Base-by-base conservation (phyloP, 2,329 filamentous ascomycete species). In the Colletotrichum sojae region DNA sequence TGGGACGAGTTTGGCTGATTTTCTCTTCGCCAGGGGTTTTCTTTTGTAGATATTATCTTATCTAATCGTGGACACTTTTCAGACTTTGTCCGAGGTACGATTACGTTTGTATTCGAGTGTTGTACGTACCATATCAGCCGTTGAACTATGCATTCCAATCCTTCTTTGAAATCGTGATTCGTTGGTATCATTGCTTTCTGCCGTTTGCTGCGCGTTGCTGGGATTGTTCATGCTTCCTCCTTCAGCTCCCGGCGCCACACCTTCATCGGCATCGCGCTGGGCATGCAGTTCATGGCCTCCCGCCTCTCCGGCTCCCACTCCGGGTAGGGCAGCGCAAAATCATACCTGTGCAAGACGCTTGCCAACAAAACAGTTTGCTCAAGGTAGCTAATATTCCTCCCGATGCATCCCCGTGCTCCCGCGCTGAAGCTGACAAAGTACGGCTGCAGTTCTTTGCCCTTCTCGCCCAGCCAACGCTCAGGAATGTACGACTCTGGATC, bases 301-400 rank as follows among this genome's bases (percentile, higher is more conserved):
- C 53, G 15, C 25, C 53, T 8, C 18, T 51, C 22, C 6, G 55
- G 43, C 53, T 64, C 45, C 31, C 54, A 64, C n/a, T 64, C 53
- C 1, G 61, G 52, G 18, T 49, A 59, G 8, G 56, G 61, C 16
- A 63, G 22, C 18, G 64, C 45, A 75, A 83, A 81, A 16, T 83
- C 78, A 59, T 81, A 84, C 0, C 80, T 75, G 70, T 82, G 79
- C 0, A 85, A 73, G 22, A 85, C 70, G 6, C 78, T 80, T 0
- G 82, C 82, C 13, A 85, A 36, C 3, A 83, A 67, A 4, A 85
- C 79, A 2, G 80, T 81, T 72, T 86, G 83, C 73, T 86, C 84
- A 9, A 86, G 74, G 64, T 84, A 77, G 9, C 74, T 77, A 27
- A 80, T 79, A 36, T 79, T 80, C 16, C 78, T 71, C 0, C 73